Evolutionary conservation across 257 asterid genomes (phyloP).

Genomic region (Pogostemon cablin): DNA sequence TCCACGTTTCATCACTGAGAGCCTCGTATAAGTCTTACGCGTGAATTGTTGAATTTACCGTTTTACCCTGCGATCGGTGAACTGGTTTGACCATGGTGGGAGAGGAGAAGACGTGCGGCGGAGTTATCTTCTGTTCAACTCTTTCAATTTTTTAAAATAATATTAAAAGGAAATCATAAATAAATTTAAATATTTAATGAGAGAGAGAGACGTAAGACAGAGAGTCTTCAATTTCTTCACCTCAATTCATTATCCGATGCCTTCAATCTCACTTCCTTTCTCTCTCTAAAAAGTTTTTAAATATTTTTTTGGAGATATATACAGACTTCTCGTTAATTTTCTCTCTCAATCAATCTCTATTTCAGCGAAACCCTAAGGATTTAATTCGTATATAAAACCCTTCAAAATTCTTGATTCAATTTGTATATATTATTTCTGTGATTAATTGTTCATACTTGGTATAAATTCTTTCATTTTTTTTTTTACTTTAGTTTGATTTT

Average conservation of each 20-base stretch:
- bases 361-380: constrained; percentile 35
- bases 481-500: constrained; percentile 15
- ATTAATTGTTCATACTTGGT: constrained; percentile 36
- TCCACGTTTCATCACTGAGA: not conserved
- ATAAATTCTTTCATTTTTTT: constrained; percentile 38
- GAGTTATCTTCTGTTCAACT: constrained; percentile 39
- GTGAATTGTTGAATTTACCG: not conserved
- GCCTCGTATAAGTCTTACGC: not conserved
- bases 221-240: constrained; percentile 38
- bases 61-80: constrained; percentile 23
- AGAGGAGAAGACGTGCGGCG: constrained; percentile 48
- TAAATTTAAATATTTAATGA: constrained; percentile 4
- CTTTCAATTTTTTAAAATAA: constrained; percentile 11
- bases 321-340: constrained; percentile 11
- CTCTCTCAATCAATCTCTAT: constrained; percentile 30
- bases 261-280: constrained; percentile 34
- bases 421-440: constrained; percentile 42
- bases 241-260: constrained; percentile 54
- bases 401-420: constrained; percentile 47
- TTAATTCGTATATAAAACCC: constrained; percentile 34
- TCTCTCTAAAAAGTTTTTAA: constrained; percentile 24
- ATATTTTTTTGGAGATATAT: not conserved
- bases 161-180: not conserved
- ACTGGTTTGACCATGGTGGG: constrained; percentile 36
- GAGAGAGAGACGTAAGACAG: constrained; percentile 54